phyloP scores from a whole-genome alignment of 73 alveolate species.

The Breviolum minutum region DNA sequence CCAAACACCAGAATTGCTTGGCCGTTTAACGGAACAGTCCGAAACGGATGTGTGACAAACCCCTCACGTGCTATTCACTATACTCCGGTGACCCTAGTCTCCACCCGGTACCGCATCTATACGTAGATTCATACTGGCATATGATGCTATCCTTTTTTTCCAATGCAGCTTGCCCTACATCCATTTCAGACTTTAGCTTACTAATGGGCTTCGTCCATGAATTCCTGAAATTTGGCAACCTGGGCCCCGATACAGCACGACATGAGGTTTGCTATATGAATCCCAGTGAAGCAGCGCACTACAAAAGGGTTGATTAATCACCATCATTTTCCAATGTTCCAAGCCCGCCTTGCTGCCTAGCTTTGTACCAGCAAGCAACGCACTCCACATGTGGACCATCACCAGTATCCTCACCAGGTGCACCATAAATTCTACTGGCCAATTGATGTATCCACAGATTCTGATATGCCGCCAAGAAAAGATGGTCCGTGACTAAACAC shows the following conservation, averaged over 20 bases:
- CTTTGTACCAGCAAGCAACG: constrained; percentile 7
- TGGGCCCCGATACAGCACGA: too few species aligned
- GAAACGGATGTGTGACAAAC: too few species aligned
- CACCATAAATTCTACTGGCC: neutral
- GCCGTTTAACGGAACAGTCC: too few species aligned
- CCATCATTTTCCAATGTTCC: neutral
- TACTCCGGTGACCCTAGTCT: too few species aligned
- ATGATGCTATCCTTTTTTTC: too few species aligned
- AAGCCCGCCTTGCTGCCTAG: neutral
- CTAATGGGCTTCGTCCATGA: neutral
- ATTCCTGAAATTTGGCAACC: too few species aligned
- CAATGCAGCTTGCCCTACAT: neutral
- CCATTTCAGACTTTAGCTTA: neutral
- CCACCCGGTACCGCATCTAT: too few species aligned
- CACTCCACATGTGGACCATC: neutral
- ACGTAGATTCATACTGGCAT: too few species aligned
- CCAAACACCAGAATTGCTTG: too few species aligned
- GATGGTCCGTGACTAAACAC: too few species aligned
- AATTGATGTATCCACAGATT: neutral
- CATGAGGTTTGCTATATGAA: neutral
- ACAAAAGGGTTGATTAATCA: neutral
- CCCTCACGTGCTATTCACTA: too few species aligned
- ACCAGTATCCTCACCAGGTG: neutral
- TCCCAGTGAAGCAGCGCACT: neutral
- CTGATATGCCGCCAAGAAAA: neutral